phyloP scores from a whole-genome alignment of 257 asterid species.

The Voacanga thouarsii region DNA sequence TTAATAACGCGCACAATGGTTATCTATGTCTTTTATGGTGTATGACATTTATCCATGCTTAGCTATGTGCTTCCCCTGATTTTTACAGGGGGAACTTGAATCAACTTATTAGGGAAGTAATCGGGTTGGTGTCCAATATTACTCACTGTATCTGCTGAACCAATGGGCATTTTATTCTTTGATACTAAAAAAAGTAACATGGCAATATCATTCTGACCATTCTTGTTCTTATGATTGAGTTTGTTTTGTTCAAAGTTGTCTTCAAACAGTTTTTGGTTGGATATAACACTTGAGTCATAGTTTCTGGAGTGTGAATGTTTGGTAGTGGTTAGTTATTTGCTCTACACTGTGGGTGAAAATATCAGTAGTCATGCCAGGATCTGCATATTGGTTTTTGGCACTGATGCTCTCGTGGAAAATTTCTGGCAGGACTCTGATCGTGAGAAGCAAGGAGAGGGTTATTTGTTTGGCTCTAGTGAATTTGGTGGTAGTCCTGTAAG shows the following conservation, averaged over 20 bases:
- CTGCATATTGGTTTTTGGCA: background rate
- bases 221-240: background rate
- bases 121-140: background rate
- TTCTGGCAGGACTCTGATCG: constrained; percentile 60
- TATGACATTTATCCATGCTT: background rate
- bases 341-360: background rate
- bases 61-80: background rate
- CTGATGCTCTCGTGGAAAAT: constrained; percentile 12
- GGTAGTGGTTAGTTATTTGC: background rate
- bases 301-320: background rate
- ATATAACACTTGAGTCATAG: background rate
- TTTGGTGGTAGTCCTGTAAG: constrained; percentile 66
- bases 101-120: too few species aligned
- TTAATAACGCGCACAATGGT: background rate
- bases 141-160: background rate
- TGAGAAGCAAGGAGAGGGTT: constrained; percentile 58
- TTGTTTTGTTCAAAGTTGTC: background rate
- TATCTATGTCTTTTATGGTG: background rate
- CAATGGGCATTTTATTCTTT: background rate
- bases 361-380: background rate
- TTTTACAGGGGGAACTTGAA: background rate
- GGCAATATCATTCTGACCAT: background rate
- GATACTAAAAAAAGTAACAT: background rate
- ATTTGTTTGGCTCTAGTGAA: constrained; percentile 75
- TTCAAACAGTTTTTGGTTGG: background rate